Percentiles rank a stretch among this genome's conserved stretches.
Evolutionary conservation across 1,284 basidiomycete species (phyloP).

Genomic region (Tilletia caries): DNA sequence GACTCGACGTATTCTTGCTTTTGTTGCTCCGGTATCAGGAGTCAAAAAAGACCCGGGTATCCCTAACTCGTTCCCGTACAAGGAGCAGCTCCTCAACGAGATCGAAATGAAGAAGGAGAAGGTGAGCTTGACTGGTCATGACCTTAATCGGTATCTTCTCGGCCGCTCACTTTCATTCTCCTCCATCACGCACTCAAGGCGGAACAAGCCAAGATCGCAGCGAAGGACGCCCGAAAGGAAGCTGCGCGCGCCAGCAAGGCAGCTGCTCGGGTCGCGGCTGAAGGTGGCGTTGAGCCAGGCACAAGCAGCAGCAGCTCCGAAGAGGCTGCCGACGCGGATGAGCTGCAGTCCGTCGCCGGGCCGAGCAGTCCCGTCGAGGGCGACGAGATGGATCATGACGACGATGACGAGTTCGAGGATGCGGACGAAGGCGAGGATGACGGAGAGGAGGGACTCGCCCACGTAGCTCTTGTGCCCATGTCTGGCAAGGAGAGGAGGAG

Average conservation of each 20-base stretch:
- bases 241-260: conserved; percentile 22
- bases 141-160: conserved; percentile 14
- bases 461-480: neutral
- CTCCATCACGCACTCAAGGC: neutral
- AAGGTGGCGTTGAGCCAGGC: too few relatives aligned
- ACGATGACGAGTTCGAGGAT: conserved; percentile 20
- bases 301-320: conserved; percentile 26
- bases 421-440: conserved; percentile 26
- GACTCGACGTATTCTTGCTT: neutral
- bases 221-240: conserved; percentile 20
- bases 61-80: conserved; percentile 94
- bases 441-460: conserved; percentile 25
- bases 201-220: conserved; percentile 19
- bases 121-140: conserved; percentile 32
- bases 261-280: conserved; percentile 14
- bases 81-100: conserved; percentile 91
- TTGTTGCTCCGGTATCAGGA: conserved; percentile 49
- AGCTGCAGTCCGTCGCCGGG: conserved; percentile 17
- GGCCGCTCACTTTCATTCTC: neutral
- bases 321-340: conserved; percentile 20
- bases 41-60: conserved; percentile 86
- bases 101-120: conserved; percentile 41
- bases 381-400: conserved; percentile 24
- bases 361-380: conserved; percentile 18
- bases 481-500: conserved; percentile 3